Evolutionary conservation across 129 eudicot genomes (phyloP).

Genomic region (Arctium lappa): DNA sequence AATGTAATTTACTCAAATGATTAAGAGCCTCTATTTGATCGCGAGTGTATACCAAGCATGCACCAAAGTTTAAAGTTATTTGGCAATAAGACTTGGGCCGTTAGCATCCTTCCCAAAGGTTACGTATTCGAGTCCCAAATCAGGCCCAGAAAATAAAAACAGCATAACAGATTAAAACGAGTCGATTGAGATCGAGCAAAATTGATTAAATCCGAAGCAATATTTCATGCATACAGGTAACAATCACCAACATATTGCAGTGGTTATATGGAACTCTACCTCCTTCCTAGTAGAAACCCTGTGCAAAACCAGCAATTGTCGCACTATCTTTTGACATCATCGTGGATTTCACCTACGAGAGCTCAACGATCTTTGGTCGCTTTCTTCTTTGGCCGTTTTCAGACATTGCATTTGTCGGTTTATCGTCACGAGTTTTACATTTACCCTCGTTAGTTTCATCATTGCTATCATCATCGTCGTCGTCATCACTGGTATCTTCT

Average conservation of each 20-base stretch:
- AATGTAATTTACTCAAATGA: too few species aligned
- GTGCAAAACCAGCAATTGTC: slow-evolving; percentile 1
- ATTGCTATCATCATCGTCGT: slow-evolving; percentile 17
- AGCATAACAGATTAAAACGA: neutral
- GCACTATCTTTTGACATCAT: slow-evolving; percentile 2
- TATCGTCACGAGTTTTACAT: slow-evolving; percentile 16
- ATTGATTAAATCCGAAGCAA: neutral
- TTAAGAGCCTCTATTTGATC: too few species aligned
- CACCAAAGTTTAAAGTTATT: too few species aligned
- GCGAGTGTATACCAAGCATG: too few species aligned
- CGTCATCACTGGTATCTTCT: slow-evolving; percentile 47
- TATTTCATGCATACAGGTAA: neutral
- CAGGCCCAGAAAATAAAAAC: neutral
- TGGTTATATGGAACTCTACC: neutral
- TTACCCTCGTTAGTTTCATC: slow-evolving; percentile 8
- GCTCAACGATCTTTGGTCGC: slow-evolving; percentile 69
- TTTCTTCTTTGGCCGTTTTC: slow-evolving; percentile 31
- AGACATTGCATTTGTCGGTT: slow-evolving; percentile 20
- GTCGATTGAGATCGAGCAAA: neutral
- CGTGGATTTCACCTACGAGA: slow-evolving; percentile 31
- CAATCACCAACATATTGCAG: neutral
- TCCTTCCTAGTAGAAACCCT: neutral
- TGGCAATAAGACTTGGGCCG: too few species aligned
- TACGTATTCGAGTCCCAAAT: neutral
- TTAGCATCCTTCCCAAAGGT: too few species aligned